Percentiles rank a stretch among this genome's conserved stretches.
phyloP scores from a whole-genome alignment of 345 rosid species.

The Atalantia buxifolia region DNA sequence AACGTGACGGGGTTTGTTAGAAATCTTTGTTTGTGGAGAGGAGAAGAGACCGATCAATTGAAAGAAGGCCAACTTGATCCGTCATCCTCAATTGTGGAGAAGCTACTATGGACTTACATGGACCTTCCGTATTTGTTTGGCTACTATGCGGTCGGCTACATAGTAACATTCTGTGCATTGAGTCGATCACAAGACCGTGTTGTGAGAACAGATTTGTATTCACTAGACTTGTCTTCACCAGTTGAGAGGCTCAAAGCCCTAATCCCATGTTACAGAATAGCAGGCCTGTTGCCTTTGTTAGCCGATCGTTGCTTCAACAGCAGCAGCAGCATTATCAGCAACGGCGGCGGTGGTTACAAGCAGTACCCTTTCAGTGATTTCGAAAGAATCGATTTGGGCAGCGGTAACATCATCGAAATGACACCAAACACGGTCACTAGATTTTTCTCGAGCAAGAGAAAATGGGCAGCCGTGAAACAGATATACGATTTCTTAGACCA shows the following conservation, averaged over 20 bases:
- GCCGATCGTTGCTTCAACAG: slow-evolving; percentile 56
- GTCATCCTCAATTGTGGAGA: slow-evolving; percentile 59
- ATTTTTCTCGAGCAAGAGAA: slow-evolving; percentile 54
- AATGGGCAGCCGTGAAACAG: slow-evolving; percentile 69
- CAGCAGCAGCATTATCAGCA: neutral
- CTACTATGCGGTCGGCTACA: slow-evolving; percentile 72
- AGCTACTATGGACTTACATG: slow-evolving; percentile 77
- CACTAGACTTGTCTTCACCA: slow-evolving; percentile 61
- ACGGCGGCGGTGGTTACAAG: slow-evolving; percentile 19
- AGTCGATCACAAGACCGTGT: slow-evolving; percentile 64
- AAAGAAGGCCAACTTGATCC: slow-evolving; percentile 68
- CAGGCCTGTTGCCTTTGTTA: slow-evolving; percentile 66
- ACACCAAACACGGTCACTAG: slow-evolving; percentile 71
- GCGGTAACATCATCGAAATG: slow-evolving; percentile 50
- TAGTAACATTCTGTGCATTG: slow-evolving; percentile 78
- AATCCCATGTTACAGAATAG: slow-evolving; percentile 82
- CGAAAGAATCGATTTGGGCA: slow-evolving; percentile 51
- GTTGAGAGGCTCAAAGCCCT: slow-evolving; percentile 66
- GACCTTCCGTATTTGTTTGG: slow-evolving; percentile 90
- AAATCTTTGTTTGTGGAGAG: slow-evolving; percentile 89
- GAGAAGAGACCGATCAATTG: slow-evolving; percentile 68
- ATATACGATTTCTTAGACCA: slow-evolving; percentile 72
- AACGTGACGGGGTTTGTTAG: slow-evolving; percentile 74
- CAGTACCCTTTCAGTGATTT: slow-evolving; percentile 64
- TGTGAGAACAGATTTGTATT: slow-evolving; percentile 65